A percentile compares a stretch with the other conserved stretches of the same genome.
Evolutionary conservation across 441 rosid genomes (phyloP).

Genomic region (Adansonia gregorii): DNA sequence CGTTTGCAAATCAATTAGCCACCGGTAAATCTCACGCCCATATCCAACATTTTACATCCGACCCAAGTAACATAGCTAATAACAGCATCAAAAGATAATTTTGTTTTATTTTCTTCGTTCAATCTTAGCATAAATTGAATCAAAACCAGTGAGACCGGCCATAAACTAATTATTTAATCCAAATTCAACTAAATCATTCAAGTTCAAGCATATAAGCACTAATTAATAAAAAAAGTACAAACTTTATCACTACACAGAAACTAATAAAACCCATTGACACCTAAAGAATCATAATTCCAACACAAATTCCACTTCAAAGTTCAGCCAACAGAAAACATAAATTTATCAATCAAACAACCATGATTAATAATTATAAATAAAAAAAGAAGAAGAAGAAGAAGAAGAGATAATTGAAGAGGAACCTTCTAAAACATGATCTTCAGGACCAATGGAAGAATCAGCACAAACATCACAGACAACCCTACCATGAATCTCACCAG

Average conservation of each 20-base stretch:
- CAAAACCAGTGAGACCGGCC: neutral
- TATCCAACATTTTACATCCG: no score
- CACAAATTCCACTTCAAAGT: constrained; percentile 10
- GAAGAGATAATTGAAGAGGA: neutral
- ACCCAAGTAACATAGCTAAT: neutral
- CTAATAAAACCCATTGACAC: neutral
- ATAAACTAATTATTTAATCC: neutral
- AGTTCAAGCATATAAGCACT: constrained; percentile 8
- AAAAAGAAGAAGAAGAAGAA: neutral
- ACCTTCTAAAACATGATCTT: constrained; percentile 93
- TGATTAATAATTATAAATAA: neutral
- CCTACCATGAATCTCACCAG: constrained; percentile 88
- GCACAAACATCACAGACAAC: constrained; percentile 92
- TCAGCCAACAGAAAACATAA: neutral
- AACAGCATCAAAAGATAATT: neutral
- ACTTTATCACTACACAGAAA: constrained; percentile 6
- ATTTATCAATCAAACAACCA: neutral
- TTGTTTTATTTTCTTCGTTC: neutral
- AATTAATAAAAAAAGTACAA: constrained; percentile 8
- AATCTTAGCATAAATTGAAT: neutral
- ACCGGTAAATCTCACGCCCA: no score
- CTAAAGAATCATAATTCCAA: constrained; percentile 15
- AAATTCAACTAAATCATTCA: neutral
- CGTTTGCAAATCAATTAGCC: no score
- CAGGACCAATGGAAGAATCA: constrained; percentile 89